A percentile compares a stretch with the other conserved stretches of the same genome.
Evolutionary conservation across 257 asterid genomes (phyloP).

Genomic region (Gynochthodes officinalis): DNA sequence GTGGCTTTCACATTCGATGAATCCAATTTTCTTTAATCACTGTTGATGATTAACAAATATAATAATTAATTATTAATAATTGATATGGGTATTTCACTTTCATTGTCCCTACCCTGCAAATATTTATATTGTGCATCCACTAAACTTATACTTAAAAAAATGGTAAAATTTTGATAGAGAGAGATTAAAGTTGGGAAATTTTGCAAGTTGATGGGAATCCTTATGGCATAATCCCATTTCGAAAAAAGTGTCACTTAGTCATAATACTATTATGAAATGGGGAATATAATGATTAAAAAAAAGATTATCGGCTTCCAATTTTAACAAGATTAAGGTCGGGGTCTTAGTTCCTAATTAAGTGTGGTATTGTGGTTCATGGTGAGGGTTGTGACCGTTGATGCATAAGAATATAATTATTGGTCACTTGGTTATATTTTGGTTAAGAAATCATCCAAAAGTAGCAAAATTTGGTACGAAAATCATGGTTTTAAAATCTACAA

Average conservation of each 20-base stretch:
- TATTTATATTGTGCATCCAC: background rate
- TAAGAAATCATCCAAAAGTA: background rate
- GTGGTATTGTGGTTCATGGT: background rate
- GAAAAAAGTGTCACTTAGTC: background rate
- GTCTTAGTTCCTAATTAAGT: background rate
- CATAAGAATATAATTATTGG: no score
- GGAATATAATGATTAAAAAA: no score
- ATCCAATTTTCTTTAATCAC: background rate
- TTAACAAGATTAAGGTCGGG: background rate
- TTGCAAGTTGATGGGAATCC: constrained; percentile 12
- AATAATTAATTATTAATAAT: background rate
- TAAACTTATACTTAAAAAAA: background rate
- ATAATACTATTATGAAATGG: background rate
- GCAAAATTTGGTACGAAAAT: background rate
- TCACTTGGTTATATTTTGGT: no score
- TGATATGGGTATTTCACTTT: constrained; percentile 7
- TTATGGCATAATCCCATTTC: constrained; percentile 11
- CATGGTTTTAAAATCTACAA: background rate
- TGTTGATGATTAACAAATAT: background rate
- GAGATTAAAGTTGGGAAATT: background rate
- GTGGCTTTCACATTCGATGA: constrained; percentile 13
- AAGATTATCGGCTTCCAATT: background rate
- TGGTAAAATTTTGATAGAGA: background rate
- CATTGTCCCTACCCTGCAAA: background rate
- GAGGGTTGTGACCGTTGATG: no score